Evolutionary conservation across 495 filamentous ascomycete species (phyloP), one percentile per base, ranked within the genome.

Genomic region (Neurospora hispaniola): DNA sequence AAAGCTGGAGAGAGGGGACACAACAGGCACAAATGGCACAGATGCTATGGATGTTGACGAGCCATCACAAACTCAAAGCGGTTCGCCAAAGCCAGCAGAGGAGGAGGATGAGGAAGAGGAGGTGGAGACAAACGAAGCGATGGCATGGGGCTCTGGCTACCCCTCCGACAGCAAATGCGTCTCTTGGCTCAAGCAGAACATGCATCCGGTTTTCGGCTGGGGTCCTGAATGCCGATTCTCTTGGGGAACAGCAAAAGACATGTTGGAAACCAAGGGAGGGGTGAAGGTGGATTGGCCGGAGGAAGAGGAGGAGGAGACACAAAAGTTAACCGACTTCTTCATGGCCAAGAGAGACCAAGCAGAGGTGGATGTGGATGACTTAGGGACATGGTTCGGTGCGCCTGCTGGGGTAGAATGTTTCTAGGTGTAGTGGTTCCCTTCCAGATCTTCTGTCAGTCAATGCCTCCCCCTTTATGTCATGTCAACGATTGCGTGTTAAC

Each of bases 161-260:
- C 96, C 96, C 5, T 94, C 92, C 0, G 96, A 98, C 83, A 89
- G 88, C 42, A 88, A 91, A 74, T 94, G 93, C 76, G 88, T 91
- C 20, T 80, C 80, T 14, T 99, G 96, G 96, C 75, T 99, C 72
- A 91, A 89, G 81, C 82, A 80, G 44, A 93, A 93, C 75, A 97
- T 97, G 91, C 90, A 99, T 74, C 92, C 92, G 16, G 85, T 98
- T 0, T 99, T 98, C 84, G 96, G 96, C 16, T 99, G 96, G 96
- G 93, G 94, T 2, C 89, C 87, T 27, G 93, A 97, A 82, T 94
- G 92, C 78, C 86, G 96, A 42, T 98, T 98, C 74, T 96, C 93
- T 78, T 99, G 96, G 96, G 92, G 92, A 8, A 98, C 96, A 1
- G 92, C 91, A 11, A 98, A 94, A 80, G 94, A 98, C 79, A 88